Evolutionary conservation across 1,284 basidiomycete genomes (phyloP).

Genomic region (Ceratobasidium sp.): DNA sequence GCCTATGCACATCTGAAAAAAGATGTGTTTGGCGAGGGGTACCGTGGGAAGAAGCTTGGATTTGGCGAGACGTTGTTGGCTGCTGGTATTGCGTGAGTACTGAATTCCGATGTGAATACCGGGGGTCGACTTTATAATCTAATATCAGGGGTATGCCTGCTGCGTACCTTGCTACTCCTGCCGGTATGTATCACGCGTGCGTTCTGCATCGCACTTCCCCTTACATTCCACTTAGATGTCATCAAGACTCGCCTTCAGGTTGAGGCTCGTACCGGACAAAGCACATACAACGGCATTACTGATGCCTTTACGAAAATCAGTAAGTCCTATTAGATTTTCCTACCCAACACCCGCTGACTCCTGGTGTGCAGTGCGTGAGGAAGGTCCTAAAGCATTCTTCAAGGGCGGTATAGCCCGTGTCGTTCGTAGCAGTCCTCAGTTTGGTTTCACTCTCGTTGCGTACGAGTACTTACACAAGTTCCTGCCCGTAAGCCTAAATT

Average conservation of each 20-base stretch:
- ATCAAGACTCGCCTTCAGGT: constrained; percentile 98
- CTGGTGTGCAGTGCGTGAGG: constrained; percentile 60
- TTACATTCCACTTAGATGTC: constrained; percentile 69
- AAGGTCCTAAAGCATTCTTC: constrained; percentile 89
- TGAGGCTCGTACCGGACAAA: constrained; percentile 92
- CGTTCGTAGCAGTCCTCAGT: constrained; percentile 85
- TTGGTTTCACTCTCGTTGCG: constrained; percentile 90
- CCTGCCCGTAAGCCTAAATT: constrained; percentile 70
- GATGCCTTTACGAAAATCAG: constrained; percentile 93
- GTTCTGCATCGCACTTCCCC: constrained; percentile 42
- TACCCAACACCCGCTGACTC: constrained; percentile 39
- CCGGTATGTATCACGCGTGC: constrained; percentile 57
- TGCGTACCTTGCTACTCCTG: constrained; percentile 83
- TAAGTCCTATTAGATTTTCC: constrained; percentile 49
- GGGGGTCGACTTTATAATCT: constrained; percentile 36
- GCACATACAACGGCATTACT: constrained; percentile 87
- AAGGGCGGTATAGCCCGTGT: constrained; percentile 95
- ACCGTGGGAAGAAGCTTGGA: constrained; percentile 89
- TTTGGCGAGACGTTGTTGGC: constrained; percentile 89
- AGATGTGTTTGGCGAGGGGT: constrained; percentile 95
- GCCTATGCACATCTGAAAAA: constrained; percentile 86
- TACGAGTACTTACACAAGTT: constrained; percentile 84
- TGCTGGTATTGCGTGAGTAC: constrained; percentile 79
- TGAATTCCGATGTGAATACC: constrained; percentile 20
- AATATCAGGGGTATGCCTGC: constrained; percentile 97